These are phyloP conservation scores for Didymella glomerata DNA, from an alignment of 2,329 filamentous ascomycete species.

Conservation along the genomic window DNA sequence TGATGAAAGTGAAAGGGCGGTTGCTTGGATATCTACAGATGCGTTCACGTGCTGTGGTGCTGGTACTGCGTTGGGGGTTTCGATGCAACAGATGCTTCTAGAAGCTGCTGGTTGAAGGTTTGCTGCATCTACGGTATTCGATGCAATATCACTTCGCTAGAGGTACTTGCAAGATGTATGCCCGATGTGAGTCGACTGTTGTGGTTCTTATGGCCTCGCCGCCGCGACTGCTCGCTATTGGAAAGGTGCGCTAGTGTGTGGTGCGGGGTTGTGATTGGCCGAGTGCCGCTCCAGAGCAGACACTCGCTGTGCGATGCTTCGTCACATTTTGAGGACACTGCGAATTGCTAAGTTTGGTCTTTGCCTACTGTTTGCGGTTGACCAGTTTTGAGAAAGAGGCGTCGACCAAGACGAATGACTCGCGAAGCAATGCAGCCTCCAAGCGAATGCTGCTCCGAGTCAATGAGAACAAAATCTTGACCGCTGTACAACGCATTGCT, in stretches of 20 bases:
- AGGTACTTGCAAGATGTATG: neutral
- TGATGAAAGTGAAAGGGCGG: neutral
- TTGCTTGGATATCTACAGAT: neutral
- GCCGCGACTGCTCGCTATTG: neutral
- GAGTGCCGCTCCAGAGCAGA: neutral
- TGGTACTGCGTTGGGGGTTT: neutral
- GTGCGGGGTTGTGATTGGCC: conserved; percentile 1
- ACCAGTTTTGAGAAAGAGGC: neutral
- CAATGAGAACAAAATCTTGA: conserved; percentile 6
- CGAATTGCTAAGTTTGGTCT: neutral
- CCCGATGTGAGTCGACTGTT: too few relatives aligned
- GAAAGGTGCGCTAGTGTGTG: neutral
- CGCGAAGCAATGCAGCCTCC: neutral
- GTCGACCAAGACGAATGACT: neutral
- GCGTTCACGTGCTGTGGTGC: neutral
- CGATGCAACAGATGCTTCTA: neutral
- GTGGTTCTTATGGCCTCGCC: neutral
- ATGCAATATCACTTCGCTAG: neutral
- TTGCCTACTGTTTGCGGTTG: neutral
- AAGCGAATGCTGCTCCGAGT: neutral
- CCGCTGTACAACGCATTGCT: conserved; percentile 9
- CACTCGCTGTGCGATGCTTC: neutral
- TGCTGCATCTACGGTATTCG: neutral
- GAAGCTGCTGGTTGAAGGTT: neutral
- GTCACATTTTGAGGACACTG: neutral